A percentile compares a stretch with the other conserved stretches of the same genome.
phyloP scores from a whole-genome alignment of 2,329 filamentous ascomycete species.

The Penicillium italicum region DNA sequence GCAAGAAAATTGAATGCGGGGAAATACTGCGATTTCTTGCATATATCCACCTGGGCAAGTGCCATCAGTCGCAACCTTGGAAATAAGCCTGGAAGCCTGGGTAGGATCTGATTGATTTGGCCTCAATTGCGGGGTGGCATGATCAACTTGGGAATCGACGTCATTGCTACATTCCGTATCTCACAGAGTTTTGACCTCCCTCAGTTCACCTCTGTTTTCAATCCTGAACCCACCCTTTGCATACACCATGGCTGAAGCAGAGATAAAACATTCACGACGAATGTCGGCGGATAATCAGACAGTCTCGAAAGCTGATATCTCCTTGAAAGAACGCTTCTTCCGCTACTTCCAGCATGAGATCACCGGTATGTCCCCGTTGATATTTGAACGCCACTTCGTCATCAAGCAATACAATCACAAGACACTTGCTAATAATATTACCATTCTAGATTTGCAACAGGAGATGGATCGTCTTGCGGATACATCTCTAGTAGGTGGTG shows the following conservation, averaged over 20 bases:
- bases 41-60: neutral
- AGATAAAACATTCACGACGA: slow-evolving; percentile 27
- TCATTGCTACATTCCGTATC: slow-evolving; percentile 30
- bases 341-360: slow-evolving; percentile 75
- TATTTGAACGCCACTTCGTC: slow-evolving; percentile 12
- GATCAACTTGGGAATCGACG: slow-evolving; percentile 26
- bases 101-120: neutral
- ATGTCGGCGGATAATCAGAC: slow-evolving; percentile 35
- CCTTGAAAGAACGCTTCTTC: slow-evolving; percentile 75
- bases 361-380: slow-evolving; percentile 51
- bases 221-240: neutral
- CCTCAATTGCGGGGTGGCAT: slow-evolving; percentile 19
- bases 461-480: slow-evolving; percentile 67
- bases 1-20: neutral
- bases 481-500: slow-evolving; percentile 62
- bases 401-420: neutral
- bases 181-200: neutral
- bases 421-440: slow-evolving; percentile 15
- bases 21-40: neutral
- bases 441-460: slow-evolving; percentile 64
- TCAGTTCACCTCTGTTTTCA: neutral
- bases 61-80: neutral
- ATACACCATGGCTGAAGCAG: slow-evolving; percentile 31
- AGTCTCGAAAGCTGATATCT: slow-evolving; percentile 36
- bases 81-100: neutral